phyloP scores from a whole-genome alignment of 768 basidiomycete species.

The button mushroom (Agaricus bisporus) region DNA sequence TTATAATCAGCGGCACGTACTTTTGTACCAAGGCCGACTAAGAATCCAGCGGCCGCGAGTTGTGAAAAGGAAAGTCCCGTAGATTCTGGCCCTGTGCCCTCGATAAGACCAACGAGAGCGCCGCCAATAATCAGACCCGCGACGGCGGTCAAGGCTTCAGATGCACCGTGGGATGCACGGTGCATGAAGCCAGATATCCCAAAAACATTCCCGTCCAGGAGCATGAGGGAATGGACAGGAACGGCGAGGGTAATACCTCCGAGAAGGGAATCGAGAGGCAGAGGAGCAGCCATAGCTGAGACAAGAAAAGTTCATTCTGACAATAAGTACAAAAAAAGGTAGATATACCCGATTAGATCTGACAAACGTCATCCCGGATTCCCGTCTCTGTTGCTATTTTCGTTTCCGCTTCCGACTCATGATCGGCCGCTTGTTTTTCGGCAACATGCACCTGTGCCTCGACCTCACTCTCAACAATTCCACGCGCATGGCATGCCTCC shows the following conservation, averaged over 20 bases:
- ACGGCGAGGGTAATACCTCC: constrained; percentile 49
- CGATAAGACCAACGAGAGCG: constrained; percentile 32
- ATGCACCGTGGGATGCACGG: constrained; percentile 36
- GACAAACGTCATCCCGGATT: background rate
- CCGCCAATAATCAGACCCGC: constrained; percentile 47
- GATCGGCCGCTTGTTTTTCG: constrained; percentile 1
- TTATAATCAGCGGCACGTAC: constrained; percentile 20
- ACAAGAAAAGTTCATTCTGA: background rate
- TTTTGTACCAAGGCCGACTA: constrained; percentile 56
- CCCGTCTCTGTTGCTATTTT: background rate
- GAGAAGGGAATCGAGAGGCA: constrained; percentile 46
- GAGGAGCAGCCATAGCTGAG: constrained; percentile 31
- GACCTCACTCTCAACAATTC: constrained; percentile 30
- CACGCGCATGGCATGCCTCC: constrained; percentile 31
- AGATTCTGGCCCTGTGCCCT: constrained; percentile 25
- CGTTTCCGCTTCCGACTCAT: background rate
- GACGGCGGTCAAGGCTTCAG: constrained; percentile 35
- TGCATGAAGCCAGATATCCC: constrained; percentile 61
- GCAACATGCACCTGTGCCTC: constrained; percentile 26
- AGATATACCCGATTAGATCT: background rate
- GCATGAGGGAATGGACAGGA: constrained; percentile 43
- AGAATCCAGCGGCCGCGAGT: constrained; percentile 41
- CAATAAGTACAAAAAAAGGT: background rate
- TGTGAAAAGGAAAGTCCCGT: constrained; percentile 21
- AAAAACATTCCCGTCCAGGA: constrained; percentile 50